Base-by-base conservation (phyloP, 306 rosid genomes). In the Cucurbita pepo region DNA sequence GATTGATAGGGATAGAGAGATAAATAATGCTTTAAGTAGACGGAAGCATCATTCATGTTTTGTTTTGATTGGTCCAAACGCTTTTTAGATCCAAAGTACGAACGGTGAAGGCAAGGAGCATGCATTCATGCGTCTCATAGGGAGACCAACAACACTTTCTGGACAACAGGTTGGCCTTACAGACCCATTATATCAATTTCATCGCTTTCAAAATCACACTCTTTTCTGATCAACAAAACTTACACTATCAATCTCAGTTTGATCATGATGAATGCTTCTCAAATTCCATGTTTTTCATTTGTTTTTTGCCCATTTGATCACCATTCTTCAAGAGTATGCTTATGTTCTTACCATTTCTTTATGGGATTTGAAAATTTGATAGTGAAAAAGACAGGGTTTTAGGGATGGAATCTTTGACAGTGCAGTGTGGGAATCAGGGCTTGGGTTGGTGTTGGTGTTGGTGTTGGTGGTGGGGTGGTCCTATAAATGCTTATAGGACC, bases 391-490 rank as follows among this genome's bases (percentile, higher is more conserved):
- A 48, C 19, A 66, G 45, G 16, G 45, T 66, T 0, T 44, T 66
- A 30, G 8, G 1, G 8, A 22, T 45, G 43, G 56, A 69, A 69
- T 47, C 73, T 69, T 69, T 69, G 73, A 48, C 22, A 48, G 13
- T 48, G 41, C 18, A 44, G 48, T 48, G 73, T 69, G 73, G 73
- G 73, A 69, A 69, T 69, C 57, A 22, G 38, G 22, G 41, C 14
- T 12, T 63, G 16, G 40, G 64, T 58, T 64, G 71, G n/a, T 56
- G 61, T 34, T 56, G 61, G 51, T 25, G 61, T 34, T 56, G 61
- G 51, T 25, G 71, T 41, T 67, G 72, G 56, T 58, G 43, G 64
- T 57, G 63, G 54, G 54, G 72, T 67, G 72, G 72, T 47, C 73
- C 57, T 69, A 10, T 40, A 5, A 5, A 64, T 13, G 56, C 72